These are phyloP conservation scores for Silene coronaria DNA, from an alignment of 179 eudicot genomes.

Conservation along the genomic window DNA sequence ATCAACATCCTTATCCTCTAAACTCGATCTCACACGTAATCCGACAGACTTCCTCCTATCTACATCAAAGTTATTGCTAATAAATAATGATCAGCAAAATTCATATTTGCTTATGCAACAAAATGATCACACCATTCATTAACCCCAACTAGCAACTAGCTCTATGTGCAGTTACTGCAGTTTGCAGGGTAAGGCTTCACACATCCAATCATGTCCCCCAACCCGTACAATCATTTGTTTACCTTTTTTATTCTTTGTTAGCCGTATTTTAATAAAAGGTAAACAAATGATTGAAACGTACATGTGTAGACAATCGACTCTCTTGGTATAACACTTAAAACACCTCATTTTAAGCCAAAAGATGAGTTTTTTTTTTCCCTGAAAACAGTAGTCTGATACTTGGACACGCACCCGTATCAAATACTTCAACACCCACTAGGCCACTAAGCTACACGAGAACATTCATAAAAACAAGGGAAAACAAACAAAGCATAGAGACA, in stretches of 20 bases:
- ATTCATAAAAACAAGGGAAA: neutral
- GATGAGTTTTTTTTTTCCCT: neutral
- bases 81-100: neutral
- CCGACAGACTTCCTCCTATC: constrained; percentile 23
- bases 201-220: too few species aligned
- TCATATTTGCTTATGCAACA: neutral
- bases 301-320: too few species aligned
- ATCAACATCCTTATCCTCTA: constrained; percentile 30
- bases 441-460: too few species aligned
- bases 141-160: too few species aligned
- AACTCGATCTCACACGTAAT: constrained; percentile 40
- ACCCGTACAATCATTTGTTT: too few species aligned
- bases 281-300: too few species aligned
- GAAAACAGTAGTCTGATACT: neutral
- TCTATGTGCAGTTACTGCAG: too few species aligned
- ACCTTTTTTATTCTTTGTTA: too few species aligned
- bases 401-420: neutral
- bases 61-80: neutral
- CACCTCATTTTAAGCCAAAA: neutral
- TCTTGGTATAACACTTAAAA: neutral
- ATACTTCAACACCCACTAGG: too few species aligned
- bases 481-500: neutral
- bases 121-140: neutral
- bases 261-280: too few species aligned
- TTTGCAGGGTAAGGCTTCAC: too few species aligned